Conservation (phyloP, 805 yeast species). For the Dipodascus albidus region DNA sequence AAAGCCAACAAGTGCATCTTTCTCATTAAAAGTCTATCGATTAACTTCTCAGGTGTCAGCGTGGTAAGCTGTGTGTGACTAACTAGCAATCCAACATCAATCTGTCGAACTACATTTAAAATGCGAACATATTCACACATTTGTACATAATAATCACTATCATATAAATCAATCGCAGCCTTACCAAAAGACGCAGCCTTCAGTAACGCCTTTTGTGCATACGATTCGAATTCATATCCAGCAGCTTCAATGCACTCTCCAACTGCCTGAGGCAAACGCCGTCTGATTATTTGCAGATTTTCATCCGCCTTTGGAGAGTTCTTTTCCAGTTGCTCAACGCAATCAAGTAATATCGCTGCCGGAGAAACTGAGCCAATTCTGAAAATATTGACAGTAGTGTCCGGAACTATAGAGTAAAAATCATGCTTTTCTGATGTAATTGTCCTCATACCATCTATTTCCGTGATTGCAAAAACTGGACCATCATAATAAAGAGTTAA, state of each 20-base stretch:
- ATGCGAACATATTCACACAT: constrained; percentile 52
- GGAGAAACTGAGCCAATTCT: constrained; percentile 78
- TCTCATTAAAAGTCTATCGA: constrained; percentile 47
- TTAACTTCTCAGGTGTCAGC: constrained; percentile 45
- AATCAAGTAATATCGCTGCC: constrained; percentile 71
- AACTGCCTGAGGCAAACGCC: constrained; percentile 46
- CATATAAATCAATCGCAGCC: constrained; percentile 39
- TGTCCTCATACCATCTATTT: constrained; percentile 61
- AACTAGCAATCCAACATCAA: constrained; percentile 56
- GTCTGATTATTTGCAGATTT: constrained; percentile 45
- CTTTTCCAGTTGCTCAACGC: constrained; percentile 50
- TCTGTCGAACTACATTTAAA: constrained; percentile 54
- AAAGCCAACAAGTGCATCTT: constrained; percentile 52
- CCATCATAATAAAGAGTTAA: constrained; percentile 25
- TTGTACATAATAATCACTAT: constrained; percentile 51
- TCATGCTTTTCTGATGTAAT: constrained; percentile 48
- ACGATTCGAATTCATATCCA: constrained; percentile 60
- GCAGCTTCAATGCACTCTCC: constrained; percentile 65
- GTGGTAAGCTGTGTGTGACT: constrained; percentile 43
- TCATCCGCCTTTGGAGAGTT: constrained; percentile 77
- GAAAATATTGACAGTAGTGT: constrained; percentile 48
- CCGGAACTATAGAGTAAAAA: constrained; percentile 52
- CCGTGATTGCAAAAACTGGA: constrained; percentile 33
- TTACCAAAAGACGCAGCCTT: constrained; percentile 85
- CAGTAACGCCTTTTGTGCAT: constrained; percentile 69